Conservation (phyloP, 2,329 filamentous ascomycete genomes). For the Helicocarpus griseus region DNA sequence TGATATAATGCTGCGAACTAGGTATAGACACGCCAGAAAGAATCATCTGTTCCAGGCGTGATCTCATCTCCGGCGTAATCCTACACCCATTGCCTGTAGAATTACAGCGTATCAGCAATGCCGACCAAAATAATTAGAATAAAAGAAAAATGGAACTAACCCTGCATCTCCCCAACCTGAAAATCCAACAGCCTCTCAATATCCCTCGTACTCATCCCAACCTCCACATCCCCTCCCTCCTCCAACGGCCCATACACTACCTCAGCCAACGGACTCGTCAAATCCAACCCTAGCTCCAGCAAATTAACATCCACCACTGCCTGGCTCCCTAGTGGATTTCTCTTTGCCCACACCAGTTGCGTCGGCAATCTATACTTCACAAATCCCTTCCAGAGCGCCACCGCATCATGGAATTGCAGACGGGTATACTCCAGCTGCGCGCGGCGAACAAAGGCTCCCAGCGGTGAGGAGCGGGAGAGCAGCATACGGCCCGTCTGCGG, state of each 20-base stretch:
- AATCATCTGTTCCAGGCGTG: slow-evolving; percentile 60
- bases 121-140: too few relatives aligned
- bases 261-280: slow-evolving; percentile 37
- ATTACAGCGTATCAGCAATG: too few relatives aligned
- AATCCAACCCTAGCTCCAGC: slow-evolving; percentile 48
- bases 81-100: slow-evolving; percentile 66
- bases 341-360: slow-evolving; percentile 48
- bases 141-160: slow-evolving; percentile 35
- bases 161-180: slow-evolving; percentile 80
- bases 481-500: slow-evolving; percentile 46
- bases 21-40: slow-evolving; percentile 58
- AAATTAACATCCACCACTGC: slow-evolving; percentile 55
- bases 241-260: slow-evolving; percentile 43
- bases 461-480: slow-evolving; percentile 63
- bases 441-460: slow-evolving; percentile 71
- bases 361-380: slow-evolving; percentile 72
- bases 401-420: slow-evolving; percentile 68
- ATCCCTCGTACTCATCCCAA: slow-evolving; percentile 62
- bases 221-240: slow-evolving; percentile 30
- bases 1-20: slow-evolving; percentile 66
- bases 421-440: slow-evolving; percentile 69
- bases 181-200: slow-evolving; percentile 75
- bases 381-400: slow-evolving; percentile 73
- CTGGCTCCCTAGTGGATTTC: slow-evolving; percentile 37
- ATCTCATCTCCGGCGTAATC: slow-evolving; percentile 63